Evolutionary conservation across 768 basidiomycete species (phyloP), one percentile per base, ranked within the genome.

Genomic region (Russula compacta): DNA sequence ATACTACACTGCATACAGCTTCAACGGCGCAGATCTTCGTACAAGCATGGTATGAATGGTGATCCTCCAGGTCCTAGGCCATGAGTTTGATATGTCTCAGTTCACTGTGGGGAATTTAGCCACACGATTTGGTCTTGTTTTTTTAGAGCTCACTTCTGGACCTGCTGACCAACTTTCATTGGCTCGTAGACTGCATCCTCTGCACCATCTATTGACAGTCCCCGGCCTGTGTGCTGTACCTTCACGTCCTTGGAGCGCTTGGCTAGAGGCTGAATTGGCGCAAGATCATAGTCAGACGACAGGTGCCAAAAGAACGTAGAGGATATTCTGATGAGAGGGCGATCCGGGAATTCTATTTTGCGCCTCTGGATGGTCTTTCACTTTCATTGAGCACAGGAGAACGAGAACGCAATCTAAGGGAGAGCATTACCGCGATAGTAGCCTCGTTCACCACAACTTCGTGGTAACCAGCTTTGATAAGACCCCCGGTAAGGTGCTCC

Each of bases 221-320:
- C 77, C 1, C 71, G 66, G 35, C 76, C 73, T 24, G 75, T 50
- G n/a, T 73, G 64, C 29, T 77, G 73, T 10, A 77, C 73, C 51
- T 77, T 74, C 40, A 83, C 64, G 8, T 69, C 71, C 14, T 75
- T 73, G 2, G 84, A 83, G 36, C 78, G 79, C 6, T 75, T 73
- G 10, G 71, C 66, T 21, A 95, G 75, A 0, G 71, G 65, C 8
- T 82, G 79, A 3, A 92, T 80, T 2, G 89, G 84, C 8, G 72
- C 75, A n/a, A 94, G 79, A 54, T 89, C 84, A 60, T 82, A 83
- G 71, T 94, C 90, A 1, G 93, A 92, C 0, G 85, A 90, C 12
- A 97, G 79, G 69, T 94, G 92, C 89, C 89, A 95, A 78, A 97
- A 97, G 73, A 95, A 94, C 0, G 94, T 98, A 2, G 92, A 95